Conservation (phyloP, 345 rosid genomes). For the Luvunga scandens region DNA sequence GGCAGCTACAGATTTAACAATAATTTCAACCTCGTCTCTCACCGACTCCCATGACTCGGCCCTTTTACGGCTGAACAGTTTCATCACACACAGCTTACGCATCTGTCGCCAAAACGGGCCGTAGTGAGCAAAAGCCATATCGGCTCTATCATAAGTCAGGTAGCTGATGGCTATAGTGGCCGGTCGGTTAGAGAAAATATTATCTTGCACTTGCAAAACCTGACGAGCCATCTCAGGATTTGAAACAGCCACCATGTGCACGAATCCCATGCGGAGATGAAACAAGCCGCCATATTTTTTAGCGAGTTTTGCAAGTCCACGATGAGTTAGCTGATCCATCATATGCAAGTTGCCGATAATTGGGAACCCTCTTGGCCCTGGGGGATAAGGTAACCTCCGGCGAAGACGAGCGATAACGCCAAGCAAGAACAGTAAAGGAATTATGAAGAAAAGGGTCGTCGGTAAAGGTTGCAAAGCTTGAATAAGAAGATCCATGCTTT, state of each 20-base stretch:
- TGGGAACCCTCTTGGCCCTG: constrained; percentile 87
- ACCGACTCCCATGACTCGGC: constrained; percentile 96
- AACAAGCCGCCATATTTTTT: constrained; percentile 72
- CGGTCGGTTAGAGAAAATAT: constrained; percentile 79
- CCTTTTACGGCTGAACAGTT: constrained; percentile 85
- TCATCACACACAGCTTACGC: constrained; percentile 90
- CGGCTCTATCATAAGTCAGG: constrained; percentile 85
- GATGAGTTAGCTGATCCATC: constrained; percentile 94
- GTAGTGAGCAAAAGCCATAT: constrained; percentile 96
- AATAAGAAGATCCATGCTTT: constrained; percentile 30
- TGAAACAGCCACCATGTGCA: constrained; percentile 71
- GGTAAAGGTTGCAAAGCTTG: constrained; percentile 29
- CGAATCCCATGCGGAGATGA: constrained; percentile 74
- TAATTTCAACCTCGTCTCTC: constrained; percentile 70
- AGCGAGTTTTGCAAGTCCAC: constrained; percentile 70
- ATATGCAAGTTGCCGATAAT: constrained; percentile 80
- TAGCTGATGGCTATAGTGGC: constrained; percentile 79
- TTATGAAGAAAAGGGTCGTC: constrained; percentile 27
- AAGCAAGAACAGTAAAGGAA: constrained; percentile 46
- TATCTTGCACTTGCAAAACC: constrained; percentile 86
- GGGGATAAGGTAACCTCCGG: constrained; percentile 58
- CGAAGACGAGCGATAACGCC: constrained; percentile 34
- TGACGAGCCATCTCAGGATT: constrained; percentile 72
- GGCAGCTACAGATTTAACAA: constrained; percentile 37
- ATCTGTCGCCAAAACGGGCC: constrained; percentile 99